A percentile compares a stretch with the other conserved stretches of the same genome.
These are phyloP conservation scores for Withania somnifera DNA, from an alignment of 305 asterid genomes.

Conservation along the genomic window DNA sequence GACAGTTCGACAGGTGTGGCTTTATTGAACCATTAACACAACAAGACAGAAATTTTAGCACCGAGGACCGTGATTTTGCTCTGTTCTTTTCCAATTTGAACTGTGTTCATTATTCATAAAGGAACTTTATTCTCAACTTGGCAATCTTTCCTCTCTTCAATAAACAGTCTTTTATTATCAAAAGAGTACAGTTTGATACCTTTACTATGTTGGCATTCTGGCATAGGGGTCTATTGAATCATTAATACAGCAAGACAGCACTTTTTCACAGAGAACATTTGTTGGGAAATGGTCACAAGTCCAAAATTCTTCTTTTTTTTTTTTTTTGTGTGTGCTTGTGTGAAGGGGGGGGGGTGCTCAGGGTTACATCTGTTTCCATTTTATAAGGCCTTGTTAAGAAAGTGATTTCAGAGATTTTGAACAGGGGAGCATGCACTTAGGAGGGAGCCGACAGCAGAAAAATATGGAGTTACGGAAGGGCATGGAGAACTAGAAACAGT, in stretches of 20 bases:
- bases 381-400: neutral
- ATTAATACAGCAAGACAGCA: neutral
- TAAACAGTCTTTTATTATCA: neutral
- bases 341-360: too few species aligned
- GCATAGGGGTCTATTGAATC: neutral
- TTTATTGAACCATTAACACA: neutral
- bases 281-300: neutral
- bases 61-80: neutral
- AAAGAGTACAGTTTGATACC: neutral
- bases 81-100: neutral
- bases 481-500: neutral
- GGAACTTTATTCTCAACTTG: neutral
- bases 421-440: neutral
- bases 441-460: neutral
- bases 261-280: neutral
- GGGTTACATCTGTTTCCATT: neutral
- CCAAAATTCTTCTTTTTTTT: neutral
- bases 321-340: neutral
- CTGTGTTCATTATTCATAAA: neutral
- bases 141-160: neutral
- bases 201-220: neutral
- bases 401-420: neutral
- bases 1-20: neutral
- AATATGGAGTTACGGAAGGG: neutral
- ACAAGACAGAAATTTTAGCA: neutral